These are phyloP conservation scores for Vachellia collinsii DNA, from an alignment of 306 rosid genomes.

Conservation along the genomic window DNA sequence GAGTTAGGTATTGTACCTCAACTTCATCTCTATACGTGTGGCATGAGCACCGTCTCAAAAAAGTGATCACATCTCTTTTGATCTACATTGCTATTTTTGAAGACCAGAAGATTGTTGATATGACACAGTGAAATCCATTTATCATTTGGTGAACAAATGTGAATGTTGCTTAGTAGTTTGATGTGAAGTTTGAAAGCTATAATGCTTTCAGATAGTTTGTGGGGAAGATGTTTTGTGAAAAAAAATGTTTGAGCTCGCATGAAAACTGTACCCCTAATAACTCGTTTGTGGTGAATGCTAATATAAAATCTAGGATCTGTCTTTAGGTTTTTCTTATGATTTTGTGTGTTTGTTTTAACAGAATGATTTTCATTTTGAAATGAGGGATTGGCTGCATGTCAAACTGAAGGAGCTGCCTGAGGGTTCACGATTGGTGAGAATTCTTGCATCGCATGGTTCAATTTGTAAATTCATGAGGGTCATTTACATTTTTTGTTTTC, in stretches of 20 bases:
- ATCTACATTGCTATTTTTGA: not conserved
- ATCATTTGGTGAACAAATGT: not conserved
- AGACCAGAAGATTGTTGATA: not conserved
- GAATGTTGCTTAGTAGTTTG: constrained; percentile 7
- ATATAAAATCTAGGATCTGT: not conserved
- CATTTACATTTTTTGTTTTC: constrained; percentile 8
- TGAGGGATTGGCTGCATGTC: constrained; percentile 89
- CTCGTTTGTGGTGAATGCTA: constrained; percentile 7
- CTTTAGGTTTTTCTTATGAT: not conserved
- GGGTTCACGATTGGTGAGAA: constrained; percentile 76
- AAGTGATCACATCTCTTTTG: not conserved
- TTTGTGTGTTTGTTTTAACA: constrained; percentile 41
- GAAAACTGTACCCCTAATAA: constrained; percentile 2
- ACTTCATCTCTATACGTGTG: not conserved
- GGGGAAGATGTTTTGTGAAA: constrained; percentile 2
- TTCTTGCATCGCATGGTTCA: constrained; percentile 25
- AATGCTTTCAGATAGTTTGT: constrained; percentile 13
- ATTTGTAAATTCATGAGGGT: constrained; percentile 17
- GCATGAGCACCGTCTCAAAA: not conserved
- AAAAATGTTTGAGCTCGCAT: not conserved
- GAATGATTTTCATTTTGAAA: constrained; percentile 88
- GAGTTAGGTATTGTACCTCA: not conserved
- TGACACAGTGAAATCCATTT: not conserved
- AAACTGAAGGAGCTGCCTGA: constrained; percentile 66
- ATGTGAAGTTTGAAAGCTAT: constrained; percentile 17